Evolutionary conservation across 352 stramenopile species (phyloP).

Genomic region (Pythium brachiatum): DNA sequence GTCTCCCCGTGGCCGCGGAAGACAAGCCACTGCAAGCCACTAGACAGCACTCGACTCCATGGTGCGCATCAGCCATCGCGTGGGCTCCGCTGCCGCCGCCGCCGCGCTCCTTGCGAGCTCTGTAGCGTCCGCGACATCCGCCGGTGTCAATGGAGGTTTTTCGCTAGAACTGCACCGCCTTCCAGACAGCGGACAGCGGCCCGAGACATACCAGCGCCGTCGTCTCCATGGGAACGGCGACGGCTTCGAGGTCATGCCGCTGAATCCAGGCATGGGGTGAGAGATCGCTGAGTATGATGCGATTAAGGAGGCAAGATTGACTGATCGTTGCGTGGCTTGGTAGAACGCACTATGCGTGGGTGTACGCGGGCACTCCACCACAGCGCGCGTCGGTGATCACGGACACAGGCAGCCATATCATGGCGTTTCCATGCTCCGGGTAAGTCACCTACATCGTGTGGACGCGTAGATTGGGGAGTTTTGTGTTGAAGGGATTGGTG

Average conservation of each 20-base stretch:
- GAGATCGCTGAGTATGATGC: neutral
- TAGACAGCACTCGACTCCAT: neutral
- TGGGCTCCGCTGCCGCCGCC: neutral
- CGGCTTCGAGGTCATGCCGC: slow-evolving; percentile 53
- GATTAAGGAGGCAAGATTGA: neutral
- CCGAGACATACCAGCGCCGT: slow-evolving; percentile 46
- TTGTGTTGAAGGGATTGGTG: neutral
- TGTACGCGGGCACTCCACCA: slow-evolving; percentile 75
- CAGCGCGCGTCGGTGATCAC: slow-evolving; percentile 82
- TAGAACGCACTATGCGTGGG: slow-evolving; percentile 84
- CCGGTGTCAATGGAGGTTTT: neutral
- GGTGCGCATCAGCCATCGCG: slow-evolving; percentile 5
- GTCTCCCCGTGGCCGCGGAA: neutral
- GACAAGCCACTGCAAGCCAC: neutral
- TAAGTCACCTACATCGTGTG: slow-evolving; percentile 24
- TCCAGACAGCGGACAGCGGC: slow-evolving; percentile 15
- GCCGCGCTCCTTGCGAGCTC: neutral
- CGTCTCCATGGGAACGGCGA: slow-evolving; percentile 34
- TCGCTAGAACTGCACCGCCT: slow-evolving; percentile 25
- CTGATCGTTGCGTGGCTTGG: slow-evolving; percentile 3
- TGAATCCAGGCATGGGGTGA: slow-evolving; percentile 66
- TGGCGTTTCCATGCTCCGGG: slow-evolving; percentile 79
- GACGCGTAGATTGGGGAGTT: neutral
- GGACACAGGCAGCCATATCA: slow-evolving; percentile 76
- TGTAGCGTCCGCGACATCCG: neutral